A percentile compares a stretch with the other conserved stretches of the same genome.
Evolutionary conservation across 2,329 filamentous ascomycete species (phyloP).

Genomic region (Penicillium vulpinum): DNA sequence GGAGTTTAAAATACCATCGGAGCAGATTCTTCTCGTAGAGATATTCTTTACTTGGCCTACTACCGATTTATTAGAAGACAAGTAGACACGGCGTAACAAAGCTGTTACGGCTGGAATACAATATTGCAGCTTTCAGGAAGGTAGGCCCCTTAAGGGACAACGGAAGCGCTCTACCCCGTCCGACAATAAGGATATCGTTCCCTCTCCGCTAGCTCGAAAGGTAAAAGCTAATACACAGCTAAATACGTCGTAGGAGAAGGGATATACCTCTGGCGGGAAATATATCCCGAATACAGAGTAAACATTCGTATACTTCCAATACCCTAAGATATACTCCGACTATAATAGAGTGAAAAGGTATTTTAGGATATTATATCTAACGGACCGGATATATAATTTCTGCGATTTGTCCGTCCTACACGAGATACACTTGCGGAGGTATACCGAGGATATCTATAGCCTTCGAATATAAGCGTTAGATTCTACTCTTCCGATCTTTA

Average conservation of each 20-base stretch:
- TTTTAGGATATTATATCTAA: neutral
- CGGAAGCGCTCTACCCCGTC: neutral
- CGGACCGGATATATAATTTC: neutral
- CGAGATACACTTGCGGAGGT: neutral
- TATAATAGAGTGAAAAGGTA: neutral
- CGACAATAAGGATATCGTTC: neutral
- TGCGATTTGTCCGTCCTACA: neutral
- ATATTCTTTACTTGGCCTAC: neutral
- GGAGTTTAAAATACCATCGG: neutral
- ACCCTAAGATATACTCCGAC: neutral
- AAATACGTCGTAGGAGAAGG: neutral
- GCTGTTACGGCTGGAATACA: neutral
- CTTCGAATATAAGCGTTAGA: conserved; percentile 17
- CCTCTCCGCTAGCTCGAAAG: neutral
- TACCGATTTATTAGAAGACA: neutral
- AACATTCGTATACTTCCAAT: too few relatives aligned
- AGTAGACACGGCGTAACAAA: neutral
- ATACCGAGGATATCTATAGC: conserved; percentile 4
- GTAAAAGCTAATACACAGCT: neutral
- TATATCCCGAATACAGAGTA: too few relatives aligned
- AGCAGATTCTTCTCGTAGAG: neutral
- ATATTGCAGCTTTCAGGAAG: neutral
- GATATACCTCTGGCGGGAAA: neutral
- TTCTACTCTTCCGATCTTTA: conserved; percentile 11
- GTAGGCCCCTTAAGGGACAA: neutral